phyloP scores from a whole-genome alignment of 1,284 basidiomycete genomes.

The Fomitopsis pinicola region DNA sequence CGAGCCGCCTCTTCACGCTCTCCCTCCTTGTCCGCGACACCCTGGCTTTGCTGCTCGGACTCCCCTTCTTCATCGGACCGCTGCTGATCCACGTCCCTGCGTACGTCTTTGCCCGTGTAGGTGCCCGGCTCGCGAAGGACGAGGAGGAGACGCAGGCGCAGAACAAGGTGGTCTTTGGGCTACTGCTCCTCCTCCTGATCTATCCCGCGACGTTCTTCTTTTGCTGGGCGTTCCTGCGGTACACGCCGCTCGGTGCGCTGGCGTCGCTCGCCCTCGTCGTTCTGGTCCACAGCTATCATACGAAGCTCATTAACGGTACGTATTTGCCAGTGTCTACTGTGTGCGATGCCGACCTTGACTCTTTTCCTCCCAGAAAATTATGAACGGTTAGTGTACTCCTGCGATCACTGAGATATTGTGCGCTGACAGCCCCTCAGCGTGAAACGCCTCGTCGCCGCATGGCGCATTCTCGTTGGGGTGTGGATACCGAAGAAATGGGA shows the following conservation, averaged over 20 bases:
- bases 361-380: conserved; percentile 54
- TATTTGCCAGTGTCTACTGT: conserved; percentile 14
- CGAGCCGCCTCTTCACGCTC: conserved; percentile 80
- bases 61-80: conserved; percentile 87
- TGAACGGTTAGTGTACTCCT: conserved; percentile 53
- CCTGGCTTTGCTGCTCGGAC: conserved; percentile 57
- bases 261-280: conserved; percentile 46
- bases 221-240: conserved; percentile 77
- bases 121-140: conserved; percentile 72
- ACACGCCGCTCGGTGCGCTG: conserved; percentile 49
- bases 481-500: conserved; percentile 85
- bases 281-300: conserved; percentile 80
- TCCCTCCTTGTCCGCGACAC: conserved; percentile 75
- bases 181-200: conserved; percentile 69
- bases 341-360: conserved; percentile 20
- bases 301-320: conserved; percentile 69
- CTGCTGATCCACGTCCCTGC: conserved; percentile 79
- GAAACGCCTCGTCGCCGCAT: conserved; percentile 82
- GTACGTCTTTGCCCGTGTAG: conserved; percentile 75
- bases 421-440: conserved; percentile 38
- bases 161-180: conserved; percentile 84
- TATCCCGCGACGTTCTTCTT: conserved; percentile 83
- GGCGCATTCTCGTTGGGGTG: conserved; percentile 87
- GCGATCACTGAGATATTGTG: neutral
- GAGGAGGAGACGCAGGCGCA: conserved; percentile 93